phyloP scores from a whole-genome alignment of 331 rosid species.

The Cydonia oblonga region DNA sequence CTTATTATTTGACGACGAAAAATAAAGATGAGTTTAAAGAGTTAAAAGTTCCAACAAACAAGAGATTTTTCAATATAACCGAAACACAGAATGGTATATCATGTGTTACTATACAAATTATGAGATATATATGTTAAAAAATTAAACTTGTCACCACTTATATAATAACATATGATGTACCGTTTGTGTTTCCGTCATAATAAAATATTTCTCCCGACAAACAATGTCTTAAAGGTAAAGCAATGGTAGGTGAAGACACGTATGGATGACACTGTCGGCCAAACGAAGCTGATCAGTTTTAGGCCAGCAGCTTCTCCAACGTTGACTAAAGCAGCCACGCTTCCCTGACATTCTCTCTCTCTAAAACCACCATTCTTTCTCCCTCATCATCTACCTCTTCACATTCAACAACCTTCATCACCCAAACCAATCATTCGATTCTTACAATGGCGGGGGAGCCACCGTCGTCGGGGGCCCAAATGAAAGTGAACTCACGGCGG shows the following conservation, averaged over 20 bases:
- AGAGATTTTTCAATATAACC: too few species aligned
- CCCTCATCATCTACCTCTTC: background rate
- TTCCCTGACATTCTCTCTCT: background rate
- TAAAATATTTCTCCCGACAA: background rate
- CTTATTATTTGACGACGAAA: too few species aligned
- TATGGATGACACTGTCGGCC: background rate
- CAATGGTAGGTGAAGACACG: background rate
- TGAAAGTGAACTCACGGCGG: slow-evolving; percentile 38
- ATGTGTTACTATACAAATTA: too few species aligned
- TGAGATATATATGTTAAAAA: too few species aligned
- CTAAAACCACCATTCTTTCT: background rate
- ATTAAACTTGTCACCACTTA: too few species aligned
- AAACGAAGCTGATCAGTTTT: background rate
- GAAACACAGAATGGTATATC: accelerated
- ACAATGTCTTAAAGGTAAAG: background rate
- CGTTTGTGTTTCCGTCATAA: accelerated
- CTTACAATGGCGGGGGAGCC: slow-evolving; percentile 36
- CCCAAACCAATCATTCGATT: background rate
- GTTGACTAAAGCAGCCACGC: slow-evolving; percentile 2
- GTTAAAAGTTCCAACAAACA: too few species aligned
- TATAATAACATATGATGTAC: too few species aligned
- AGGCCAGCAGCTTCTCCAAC: background rate
- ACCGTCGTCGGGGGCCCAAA: slow-evolving; percentile 20
- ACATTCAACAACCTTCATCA: background rate
- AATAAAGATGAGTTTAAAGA: too few species aligned